A percentile compares a stretch with the other conserved stretches of the same genome.
Evolutionary conservation across 2,329 filamentous ascomycete species (phyloP).

Genomic region (Chrysoporthe deuterocubensis): DNA sequence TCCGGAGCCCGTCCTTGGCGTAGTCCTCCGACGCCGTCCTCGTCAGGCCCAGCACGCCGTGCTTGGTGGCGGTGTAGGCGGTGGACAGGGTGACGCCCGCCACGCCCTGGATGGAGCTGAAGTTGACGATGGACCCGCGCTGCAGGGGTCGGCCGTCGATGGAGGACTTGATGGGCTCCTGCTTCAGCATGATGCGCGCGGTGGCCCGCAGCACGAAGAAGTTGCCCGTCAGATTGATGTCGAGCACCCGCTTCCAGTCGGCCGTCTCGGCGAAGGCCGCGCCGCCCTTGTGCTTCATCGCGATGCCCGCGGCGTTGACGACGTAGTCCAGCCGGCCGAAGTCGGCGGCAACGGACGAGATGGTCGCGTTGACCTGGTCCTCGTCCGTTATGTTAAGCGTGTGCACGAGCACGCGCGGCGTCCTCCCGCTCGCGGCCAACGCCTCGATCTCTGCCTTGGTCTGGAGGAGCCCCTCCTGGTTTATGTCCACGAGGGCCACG

Average conservation of each 20-base stretch:
- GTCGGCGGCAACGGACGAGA: constrained; percentile 34
- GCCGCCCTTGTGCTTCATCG: constrained; percentile 43
- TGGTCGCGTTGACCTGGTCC: constrained; percentile 33
- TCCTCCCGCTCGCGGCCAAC: not conserved
- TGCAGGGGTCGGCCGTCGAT: constrained; percentile 41
- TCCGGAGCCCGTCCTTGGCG: constrained; percentile 43
- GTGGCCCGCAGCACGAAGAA: constrained; percentile 47
- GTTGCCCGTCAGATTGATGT: constrained; percentile 48
- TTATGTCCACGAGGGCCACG: constrained; percentile 36
- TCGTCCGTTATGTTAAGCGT: constrained; percentile 39
- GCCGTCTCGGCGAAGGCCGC: constrained; percentile 40
- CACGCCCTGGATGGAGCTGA: constrained; percentile 42
- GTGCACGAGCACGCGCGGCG: constrained; percentile 3
- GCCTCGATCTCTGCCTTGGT: constrained; percentile 33
- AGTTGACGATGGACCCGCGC: constrained; percentile 41
- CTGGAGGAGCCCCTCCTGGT: constrained; percentile 27
- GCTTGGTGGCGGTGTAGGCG: constrained; percentile 39
- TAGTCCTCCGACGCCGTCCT: constrained; percentile 47
- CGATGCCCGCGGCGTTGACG: constrained; percentile 47
- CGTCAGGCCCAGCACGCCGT: constrained; percentile 43
- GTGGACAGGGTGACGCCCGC: constrained; percentile 41
- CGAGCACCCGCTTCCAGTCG: constrained; percentile 46
- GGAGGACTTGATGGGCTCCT: constrained; percentile 43
- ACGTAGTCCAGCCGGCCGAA: constrained; percentile 47
- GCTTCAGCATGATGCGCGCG: constrained; percentile 48